These are phyloP conservation scores for Paraglomus occultum DNA, from an alignment of 192 early-diverging fungal genomes.

Conservation along the genomic window DNA sequence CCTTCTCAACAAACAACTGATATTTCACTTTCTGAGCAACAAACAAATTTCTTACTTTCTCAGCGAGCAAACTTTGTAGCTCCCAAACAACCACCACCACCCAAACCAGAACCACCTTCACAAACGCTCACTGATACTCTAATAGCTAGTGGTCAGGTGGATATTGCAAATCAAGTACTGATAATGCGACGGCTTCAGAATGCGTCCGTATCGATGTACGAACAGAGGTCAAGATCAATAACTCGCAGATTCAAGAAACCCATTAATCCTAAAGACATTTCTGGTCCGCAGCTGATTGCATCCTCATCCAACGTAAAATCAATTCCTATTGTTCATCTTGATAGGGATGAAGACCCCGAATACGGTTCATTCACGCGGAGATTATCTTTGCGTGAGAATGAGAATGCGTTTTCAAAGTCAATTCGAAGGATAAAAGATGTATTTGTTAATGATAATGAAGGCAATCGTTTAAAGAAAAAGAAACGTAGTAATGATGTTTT, in stretches of 20 bases:
- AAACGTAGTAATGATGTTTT: neutral
- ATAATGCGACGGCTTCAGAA: slow-evolving; percentile 24
- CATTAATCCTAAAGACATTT: slow-evolving; percentile 14
- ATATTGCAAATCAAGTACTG: slow-evolving; percentile 28
- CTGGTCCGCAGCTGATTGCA: slow-evolving; percentile 24
- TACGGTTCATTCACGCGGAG: neutral
- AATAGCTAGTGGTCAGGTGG: slow-evolving; percentile 22
- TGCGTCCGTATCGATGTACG: neutral
- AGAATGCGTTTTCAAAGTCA: slow-evolving; percentile 12
- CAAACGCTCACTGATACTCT: slow-evolving; percentile 22
- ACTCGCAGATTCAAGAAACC: neutral
- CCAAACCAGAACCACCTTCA: slow-evolving; percentile 25
- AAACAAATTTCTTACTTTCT: neutral
- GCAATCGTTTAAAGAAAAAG: neutral
- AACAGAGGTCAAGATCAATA: neutral
- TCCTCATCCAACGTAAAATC: slow-evolving; percentile 23
- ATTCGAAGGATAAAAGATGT: slow-evolving; percentile 24
- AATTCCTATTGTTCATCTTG: slow-evolving; percentile 18
- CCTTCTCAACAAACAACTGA: neutral
- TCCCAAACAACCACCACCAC: neutral
- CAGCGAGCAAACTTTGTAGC: neutral
- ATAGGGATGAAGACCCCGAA: neutral
- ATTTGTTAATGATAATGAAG: slow-evolving; percentile 20
- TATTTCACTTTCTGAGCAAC: too few relatives aligned
- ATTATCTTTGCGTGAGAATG: slow-evolving; percentile 22